Base-by-base conservation (phyloP, 176 grass and related monocot genomes). In the Carex cristatella region DNA sequence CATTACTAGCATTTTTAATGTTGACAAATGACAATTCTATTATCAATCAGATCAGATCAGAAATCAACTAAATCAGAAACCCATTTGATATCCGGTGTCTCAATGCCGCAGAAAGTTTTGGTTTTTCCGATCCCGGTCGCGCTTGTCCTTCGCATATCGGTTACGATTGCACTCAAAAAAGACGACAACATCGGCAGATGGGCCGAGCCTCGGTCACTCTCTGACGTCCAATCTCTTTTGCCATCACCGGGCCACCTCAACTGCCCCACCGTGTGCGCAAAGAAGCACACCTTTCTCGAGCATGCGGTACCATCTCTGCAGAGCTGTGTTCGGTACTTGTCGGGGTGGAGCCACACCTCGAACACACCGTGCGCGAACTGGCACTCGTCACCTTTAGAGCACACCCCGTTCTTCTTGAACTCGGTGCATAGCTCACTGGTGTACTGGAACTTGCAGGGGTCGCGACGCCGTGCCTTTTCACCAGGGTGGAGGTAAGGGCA, bases 11-110 rank as follows among this genome's bases (percentile, higher is more conserved):
- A 44, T 69, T 48, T 48, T 7, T 48, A 48, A 48, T 10, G 7
- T 0, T 48, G 12, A 4, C 65, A 68, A 15, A 35, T 35, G 23
- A 23, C 23, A 23, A 35, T 68, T 13, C 16, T 19, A 14, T 70
- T 1, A 42, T 69, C 5, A 46, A 46, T 46, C 7, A 8, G 7
- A 48, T 48, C 46, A 48, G 7, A 51, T 75, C n/a, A 75, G 44
- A 75, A 82, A 82, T 82, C 80, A 82, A 82, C 59, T 32, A 82
- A 65, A 46, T 82, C 80, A 82, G 80, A 82, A 28, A 82, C 80
- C 80, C 80, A 82, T 23, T 65, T 64, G 42, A 82, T 13, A 82
- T 82, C 80, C 5, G 80, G 80, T 16, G 40, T 59, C 11, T 82
- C 71, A 28, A 53, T 27, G 8, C 71, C 46, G 9, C 71, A 53